Percentiles rank a stretch among this genome's conserved stretches.
These are phyloP conservation scores for Neocucurbitaria cava DNA, from an alignment of 2,329 filamentous ascomycete species.

Conservation along the genomic window DNA sequence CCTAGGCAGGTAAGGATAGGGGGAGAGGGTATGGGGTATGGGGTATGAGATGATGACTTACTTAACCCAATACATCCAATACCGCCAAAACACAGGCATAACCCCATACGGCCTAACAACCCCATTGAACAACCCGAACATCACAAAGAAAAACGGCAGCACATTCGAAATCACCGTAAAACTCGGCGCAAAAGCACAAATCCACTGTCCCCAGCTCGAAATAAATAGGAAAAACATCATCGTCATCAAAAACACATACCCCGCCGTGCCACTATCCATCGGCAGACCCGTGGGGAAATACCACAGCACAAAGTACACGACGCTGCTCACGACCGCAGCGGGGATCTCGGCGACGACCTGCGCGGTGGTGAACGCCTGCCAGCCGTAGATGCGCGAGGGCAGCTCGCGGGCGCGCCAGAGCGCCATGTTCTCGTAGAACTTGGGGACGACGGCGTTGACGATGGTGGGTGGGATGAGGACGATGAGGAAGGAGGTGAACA, in stretches of 20 bases:
- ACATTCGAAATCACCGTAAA: slow-evolving; percentile 79
- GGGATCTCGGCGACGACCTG: slow-evolving; percentile 78
- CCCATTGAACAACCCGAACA: slow-evolving; percentile 79
- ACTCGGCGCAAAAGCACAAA: slow-evolving; percentile 79
- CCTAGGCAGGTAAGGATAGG: too few relatives aligned
- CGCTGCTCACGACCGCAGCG: slow-evolving; percentile 66
- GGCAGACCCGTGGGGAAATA: slow-evolving; percentile 79
- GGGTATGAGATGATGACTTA: slow-evolving; percentile 70
- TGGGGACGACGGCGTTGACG: slow-evolving; percentile 77
- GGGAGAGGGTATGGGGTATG: too few relatives aligned
- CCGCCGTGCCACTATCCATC: slow-evolving; percentile 67
- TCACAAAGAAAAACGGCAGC: slow-evolving; percentile 81
- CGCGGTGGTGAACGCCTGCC: slow-evolving; percentile 71
- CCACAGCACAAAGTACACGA: slow-evolving; percentile 77
- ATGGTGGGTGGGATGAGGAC: slow-evolving; percentile 69
- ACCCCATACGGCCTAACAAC: slow-evolving; percentile 72
- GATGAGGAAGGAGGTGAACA: slow-evolving; percentile 74
- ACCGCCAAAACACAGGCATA: slow-evolving; percentile 74
- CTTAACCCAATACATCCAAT: slow-evolving; percentile 72
- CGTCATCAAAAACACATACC: slow-evolving; percentile 80
- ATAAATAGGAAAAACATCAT: slow-evolving; percentile 80
- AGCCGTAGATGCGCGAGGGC: slow-evolving; percentile 77
- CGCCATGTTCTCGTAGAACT: slow-evolving; percentile 75
- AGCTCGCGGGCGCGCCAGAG: slow-evolving; percentile 78
- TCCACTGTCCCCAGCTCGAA: slow-evolving; percentile 81